A percentile compares a stretch with the other conserved stretches of the same genome.
These are phyloP conservation scores for Penicillium sp. DNA, from an alignment of 2,329 filamentous ascomycete species.

Conservation along the genomic window DNA sequence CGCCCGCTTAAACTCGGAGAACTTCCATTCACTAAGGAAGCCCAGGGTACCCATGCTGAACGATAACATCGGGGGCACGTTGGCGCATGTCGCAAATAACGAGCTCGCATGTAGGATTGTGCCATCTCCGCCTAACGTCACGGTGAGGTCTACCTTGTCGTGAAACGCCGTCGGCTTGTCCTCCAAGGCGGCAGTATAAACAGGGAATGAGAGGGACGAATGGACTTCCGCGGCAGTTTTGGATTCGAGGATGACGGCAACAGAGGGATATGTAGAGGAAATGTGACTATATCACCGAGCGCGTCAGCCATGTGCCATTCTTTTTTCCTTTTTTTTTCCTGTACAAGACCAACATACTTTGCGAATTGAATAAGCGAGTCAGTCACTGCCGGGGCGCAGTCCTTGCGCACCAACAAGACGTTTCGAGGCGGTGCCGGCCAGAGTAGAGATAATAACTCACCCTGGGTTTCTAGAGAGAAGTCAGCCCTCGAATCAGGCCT, in stretches of 20 bases:
- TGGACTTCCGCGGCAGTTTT: constrained; percentile 68
- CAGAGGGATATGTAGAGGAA: constrained; percentile 68
- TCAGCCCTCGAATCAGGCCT: constrained; percentile 2
- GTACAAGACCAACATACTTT: constrained; percentile 32
- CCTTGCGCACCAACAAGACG: constrained; percentile 64
- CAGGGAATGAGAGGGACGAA: constrained; percentile 63
- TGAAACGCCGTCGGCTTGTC: constrained; percentile 52
- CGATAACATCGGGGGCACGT: constrained; percentile 83
- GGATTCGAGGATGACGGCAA: constrained; percentile 78
- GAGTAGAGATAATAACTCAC: constrained; percentile 59
- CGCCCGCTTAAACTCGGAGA: constrained; percentile 83
- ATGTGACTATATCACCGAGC: constrained; percentile 61
- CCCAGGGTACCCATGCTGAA: constrained; percentile 97
- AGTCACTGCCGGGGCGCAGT: constrained; percentile 52
- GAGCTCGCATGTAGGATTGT: constrained; percentile 82
- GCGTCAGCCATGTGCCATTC: constrained; percentile 11
- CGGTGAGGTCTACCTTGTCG: constrained; percentile 78
- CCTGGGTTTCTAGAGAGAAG: constrained; percentile 48
- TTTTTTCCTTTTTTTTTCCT: too few species aligned
- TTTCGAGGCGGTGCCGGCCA: constrained; percentile 66
- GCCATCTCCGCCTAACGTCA: constrained; percentile 88
- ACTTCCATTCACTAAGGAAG: constrained; percentile 95
- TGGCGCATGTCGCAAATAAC: constrained; percentile 72
- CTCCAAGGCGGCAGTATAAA: constrained; percentile 52
- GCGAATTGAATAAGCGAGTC: constrained; percentile 55